Conservation (phyloP, 2,329 filamentous ascomycete species). For the Nectriaceae sp. region DNA sequence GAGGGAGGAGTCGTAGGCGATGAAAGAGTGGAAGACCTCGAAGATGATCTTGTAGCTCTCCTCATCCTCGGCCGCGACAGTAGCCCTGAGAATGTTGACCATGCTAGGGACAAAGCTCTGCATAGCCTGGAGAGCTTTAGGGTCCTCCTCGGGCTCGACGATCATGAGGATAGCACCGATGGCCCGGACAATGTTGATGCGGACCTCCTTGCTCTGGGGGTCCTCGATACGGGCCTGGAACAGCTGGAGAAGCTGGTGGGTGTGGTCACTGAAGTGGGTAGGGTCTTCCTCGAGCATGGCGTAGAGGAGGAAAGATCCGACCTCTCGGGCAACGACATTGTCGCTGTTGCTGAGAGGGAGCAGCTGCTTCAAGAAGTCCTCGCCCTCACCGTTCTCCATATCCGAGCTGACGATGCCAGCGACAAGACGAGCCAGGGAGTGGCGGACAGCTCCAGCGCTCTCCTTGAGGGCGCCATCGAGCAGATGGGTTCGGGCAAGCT, state of each 20-base stretch:
- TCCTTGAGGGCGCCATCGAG: conserved; percentile 84
- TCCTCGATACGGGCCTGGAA: conserved; percentile 89
- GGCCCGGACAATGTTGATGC: conserved; percentile 91
- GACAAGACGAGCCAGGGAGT: conserved; percentile 85
- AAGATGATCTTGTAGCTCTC: conserved; percentile 89
- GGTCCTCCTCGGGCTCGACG: conserved; percentile 84
- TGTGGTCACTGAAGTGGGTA: conserved; percentile 79
- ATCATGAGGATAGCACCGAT: conserved; percentile 86
- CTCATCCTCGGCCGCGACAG: conserved; percentile 78
- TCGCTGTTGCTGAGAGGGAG: conserved; percentile 76
- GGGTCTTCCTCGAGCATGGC: conserved; percentile 88
- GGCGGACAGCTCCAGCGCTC: conserved; percentile 72
- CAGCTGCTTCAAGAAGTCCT: conserved; percentile 80
- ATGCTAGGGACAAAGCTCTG: conserved; percentile 82
- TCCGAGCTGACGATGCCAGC: conserved; percentile 85
- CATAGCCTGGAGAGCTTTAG: conserved; percentile 70
- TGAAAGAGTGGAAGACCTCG: conserved; percentile 94
- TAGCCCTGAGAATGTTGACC: conserved; percentile 85
- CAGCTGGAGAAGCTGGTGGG: conserved; percentile 76
- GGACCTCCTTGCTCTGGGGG: conserved; percentile 86
- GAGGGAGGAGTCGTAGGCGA: conserved; percentile 85
- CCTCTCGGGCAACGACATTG: conserved; percentile 79
- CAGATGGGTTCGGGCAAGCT: conserved; percentile 77
- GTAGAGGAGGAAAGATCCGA: conserved; percentile 91
- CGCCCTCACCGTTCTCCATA: conserved; percentile 70